Evolutionary conservation across 1,284 basidiomycete species (phyloP).

Genomic region (Ustilago crameri): DNA sequence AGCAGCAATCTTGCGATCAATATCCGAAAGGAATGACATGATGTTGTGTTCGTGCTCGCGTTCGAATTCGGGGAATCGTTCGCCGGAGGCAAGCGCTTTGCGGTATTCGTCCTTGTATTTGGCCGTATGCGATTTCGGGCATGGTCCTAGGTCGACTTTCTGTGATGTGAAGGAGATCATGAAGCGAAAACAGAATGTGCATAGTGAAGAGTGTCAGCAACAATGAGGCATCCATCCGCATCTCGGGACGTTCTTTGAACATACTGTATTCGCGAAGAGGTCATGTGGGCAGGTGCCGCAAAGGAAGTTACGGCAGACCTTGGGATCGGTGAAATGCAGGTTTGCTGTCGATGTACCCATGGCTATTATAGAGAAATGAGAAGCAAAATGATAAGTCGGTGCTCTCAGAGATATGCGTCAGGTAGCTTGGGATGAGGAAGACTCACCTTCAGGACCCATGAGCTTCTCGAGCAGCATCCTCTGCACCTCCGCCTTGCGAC

Average conservation of each 20-base stretch:
- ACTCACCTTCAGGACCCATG: slow-evolving; percentile 66
- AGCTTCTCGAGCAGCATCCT: slow-evolving; percentile 83
- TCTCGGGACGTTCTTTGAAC: slow-evolving; percentile 66
- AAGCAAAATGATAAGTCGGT: background rate
- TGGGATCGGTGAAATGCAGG: slow-evolving; percentile 93
- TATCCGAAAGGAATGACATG: slow-evolving; percentile 95
- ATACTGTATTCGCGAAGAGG: slow-evolving; percentile 95
- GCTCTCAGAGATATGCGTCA: background rate
- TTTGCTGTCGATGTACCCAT: slow-evolving; percentile 70
- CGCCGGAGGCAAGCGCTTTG: slow-evolving; percentile 78
- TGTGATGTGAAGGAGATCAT: slow-evolving; percentile 66
- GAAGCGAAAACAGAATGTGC: background rate
- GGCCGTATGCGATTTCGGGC: slow-evolving; percentile 95
- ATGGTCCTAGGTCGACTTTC: slow-evolving; percentile 99
- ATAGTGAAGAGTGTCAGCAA: slow-evolving; percentile 7
- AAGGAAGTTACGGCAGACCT: slow-evolving; percentile 98
- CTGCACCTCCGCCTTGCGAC: slow-evolving; percentile 78
- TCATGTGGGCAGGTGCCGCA: slow-evolving; percentile 98
- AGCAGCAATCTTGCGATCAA: slow-evolving; percentile 92
- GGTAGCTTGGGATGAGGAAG: too few relatives aligned
- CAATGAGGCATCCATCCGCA: background rate
- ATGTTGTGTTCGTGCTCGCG: slow-evolving; percentile 87
- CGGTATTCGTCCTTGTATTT: slow-evolving; percentile 91
- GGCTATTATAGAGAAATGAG: slow-evolving; percentile 26
- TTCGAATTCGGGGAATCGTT: slow-evolving; percentile 63